These are phyloP conservation scores for Kluyveromyces dobzhanskii DNA, from an alignment of 805 yeast species.

Conservation along the genomic window DNA sequence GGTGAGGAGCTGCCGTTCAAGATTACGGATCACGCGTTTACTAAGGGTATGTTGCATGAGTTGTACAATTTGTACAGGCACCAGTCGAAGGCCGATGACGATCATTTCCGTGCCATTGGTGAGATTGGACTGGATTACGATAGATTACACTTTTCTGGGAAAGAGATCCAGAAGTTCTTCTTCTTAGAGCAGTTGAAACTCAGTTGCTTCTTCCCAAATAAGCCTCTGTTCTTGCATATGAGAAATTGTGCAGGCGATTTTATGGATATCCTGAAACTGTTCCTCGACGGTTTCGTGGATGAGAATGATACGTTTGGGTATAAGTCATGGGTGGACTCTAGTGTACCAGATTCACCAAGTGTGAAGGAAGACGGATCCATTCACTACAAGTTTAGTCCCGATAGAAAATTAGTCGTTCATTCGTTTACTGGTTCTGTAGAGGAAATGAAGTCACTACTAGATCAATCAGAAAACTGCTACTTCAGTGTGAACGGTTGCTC, in stretches of 20 bases:
- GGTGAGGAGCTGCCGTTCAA: constrained; percentile 11
- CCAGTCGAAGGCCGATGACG: constrained; percentile 36
- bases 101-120: constrained; percentile 73
- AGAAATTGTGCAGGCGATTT: constrained; percentile 81
- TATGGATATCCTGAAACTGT: constrained; percentile 52
- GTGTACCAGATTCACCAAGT: not conserved
- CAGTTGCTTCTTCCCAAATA: constrained; percentile 32
- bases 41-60: constrained; percentile 27
- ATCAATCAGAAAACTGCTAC: constrained; percentile 33
- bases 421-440: constrained; percentile 80
- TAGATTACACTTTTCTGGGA: constrained; percentile 67
- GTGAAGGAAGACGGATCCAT: constrained; percentile 10
- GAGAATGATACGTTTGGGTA: constrained; percentile 17
- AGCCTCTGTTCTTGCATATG: constrained; percentile 88
- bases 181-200: constrained; percentile 70
- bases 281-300: constrained; percentile 36
- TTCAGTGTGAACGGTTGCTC: constrained; percentile 94
- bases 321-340: constrained; percentile 4
- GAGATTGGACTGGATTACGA: constrained; percentile 96
- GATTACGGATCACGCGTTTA: constrained; percentile 8
- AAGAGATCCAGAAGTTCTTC: constrained; percentile 54
- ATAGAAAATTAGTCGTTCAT: constrained; percentile 75
- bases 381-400: constrained; percentile 25
- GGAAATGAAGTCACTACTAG: constrained; percentile 53
- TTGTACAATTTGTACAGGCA: constrained; percentile 43